Evolutionary conservation across 2,329 filamentous ascomycete genomes (phyloP).

Genomic region (Triangularia verruculosa): DNA sequence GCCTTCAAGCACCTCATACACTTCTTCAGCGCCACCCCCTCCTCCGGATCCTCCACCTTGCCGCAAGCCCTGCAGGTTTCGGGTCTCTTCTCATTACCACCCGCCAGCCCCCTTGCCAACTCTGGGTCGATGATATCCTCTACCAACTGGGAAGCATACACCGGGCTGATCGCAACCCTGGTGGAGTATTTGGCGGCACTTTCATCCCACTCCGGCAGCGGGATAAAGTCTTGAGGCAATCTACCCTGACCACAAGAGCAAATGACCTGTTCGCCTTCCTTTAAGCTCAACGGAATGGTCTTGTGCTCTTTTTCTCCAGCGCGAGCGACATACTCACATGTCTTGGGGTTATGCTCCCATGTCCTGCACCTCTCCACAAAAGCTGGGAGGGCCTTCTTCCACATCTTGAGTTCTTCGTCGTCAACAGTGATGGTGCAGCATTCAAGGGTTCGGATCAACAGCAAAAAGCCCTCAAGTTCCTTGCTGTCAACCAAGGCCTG

Average conservation of each 20-base stretch:
- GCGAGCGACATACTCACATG: conserved; percentile 42
- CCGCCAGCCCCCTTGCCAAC: conserved; percentile 1
- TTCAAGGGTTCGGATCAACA: conserved; percentile 37
- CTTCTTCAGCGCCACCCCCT: conserved; percentile 38
- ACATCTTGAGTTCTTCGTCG: conserved; percentile 56
- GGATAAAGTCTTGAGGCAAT: conserved; percentile 40
- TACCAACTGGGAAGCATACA: conserved; percentile 44
- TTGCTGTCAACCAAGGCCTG: conserved; percentile 32
- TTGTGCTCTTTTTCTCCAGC: conserved; percentile 20
- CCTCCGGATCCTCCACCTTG: conserved; percentile 29
- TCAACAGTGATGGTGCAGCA: conserved; percentile 40
- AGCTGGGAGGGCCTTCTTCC: conserved; percentile 45
- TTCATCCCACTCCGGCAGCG: conserved; percentile 43
- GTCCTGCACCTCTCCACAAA: conserved; percentile 49
- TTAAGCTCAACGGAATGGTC: conserved; percentile 40
- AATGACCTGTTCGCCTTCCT: conserved; percentile 37
- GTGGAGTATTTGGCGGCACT: conserved; percentile 43
- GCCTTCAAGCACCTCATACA: conserved; percentile 45
- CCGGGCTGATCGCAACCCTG: conserved; percentile 56
- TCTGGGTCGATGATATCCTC: conserved; percentile 38
- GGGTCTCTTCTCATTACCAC: conserved; percentile 1
- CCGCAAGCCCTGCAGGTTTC: conserved; percentile 40
- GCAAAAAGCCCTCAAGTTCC: conserved; percentile 39
- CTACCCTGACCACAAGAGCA: conserved; percentile 46
- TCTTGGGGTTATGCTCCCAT: conserved; percentile 39